phyloP scores from a whole-genome alignment of 1,284 basidiomycete genomes.

The Polyporus tsugae region DNA sequence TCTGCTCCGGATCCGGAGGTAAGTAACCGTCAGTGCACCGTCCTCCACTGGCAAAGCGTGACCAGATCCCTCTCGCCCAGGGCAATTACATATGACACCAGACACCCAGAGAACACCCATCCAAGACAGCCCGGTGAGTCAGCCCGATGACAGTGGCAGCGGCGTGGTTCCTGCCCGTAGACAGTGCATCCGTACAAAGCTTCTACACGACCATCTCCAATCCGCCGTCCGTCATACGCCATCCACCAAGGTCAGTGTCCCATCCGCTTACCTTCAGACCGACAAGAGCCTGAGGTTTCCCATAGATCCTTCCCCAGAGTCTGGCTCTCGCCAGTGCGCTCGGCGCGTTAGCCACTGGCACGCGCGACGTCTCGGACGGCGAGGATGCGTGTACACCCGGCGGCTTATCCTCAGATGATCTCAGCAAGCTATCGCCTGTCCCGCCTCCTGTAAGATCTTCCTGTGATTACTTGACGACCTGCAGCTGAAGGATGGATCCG shows the following conservation, averaged over 20 bases:
- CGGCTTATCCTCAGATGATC: constrained; percentile 27
- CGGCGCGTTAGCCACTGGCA: not conserved
- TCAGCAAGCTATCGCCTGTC: constrained; percentile 21
- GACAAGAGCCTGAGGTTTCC: not conserved
- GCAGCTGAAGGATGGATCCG: not conserved
- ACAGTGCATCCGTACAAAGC: constrained; percentile 19
- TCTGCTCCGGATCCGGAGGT: not conserved
- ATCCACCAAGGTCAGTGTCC: not conserved
- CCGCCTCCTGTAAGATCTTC: constrained; percentile 8
- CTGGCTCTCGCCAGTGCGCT: constrained; percentile 22
- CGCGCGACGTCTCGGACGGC: not conserved
- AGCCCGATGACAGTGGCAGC: not conserved
- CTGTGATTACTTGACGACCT: not conserved
- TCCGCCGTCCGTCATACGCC: constrained; percentile 8
- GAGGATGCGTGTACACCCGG: constrained; percentile 17
- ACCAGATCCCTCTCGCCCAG: not conserved
- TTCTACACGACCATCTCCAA: constrained; percentile 29
- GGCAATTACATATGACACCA: not conserved
- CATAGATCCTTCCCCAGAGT: constrained; percentile 20
- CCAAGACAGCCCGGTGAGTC: not conserved
- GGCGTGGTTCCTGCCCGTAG: not conserved
- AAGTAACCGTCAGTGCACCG: not conserved
- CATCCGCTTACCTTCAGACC: not conserved
- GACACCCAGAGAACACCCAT: not conserved
- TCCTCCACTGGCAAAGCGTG: not conserved